A percentile compares a stretch with the other conserved stretches of the same genome.
These are phyloP conservation scores for Odontarrhena argentea DNA, from an alignment of 345 rosid species.

Conservation along the genomic window DNA sequence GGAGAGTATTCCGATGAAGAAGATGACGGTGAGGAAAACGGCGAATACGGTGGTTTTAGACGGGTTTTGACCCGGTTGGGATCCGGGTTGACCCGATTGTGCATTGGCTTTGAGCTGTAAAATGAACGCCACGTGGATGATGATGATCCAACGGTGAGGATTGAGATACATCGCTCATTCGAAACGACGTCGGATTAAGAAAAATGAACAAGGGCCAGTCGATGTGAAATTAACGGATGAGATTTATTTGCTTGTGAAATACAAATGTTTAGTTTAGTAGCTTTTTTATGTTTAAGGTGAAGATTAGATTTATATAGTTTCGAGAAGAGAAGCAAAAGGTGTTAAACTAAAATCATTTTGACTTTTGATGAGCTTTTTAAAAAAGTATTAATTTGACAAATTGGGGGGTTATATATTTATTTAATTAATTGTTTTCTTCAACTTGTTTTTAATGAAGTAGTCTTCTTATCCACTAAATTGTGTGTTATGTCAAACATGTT, in stretches of 20 bases:
- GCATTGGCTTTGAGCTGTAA: constrained; percentile 9
- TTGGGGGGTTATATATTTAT: not conserved
- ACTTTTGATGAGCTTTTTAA: not conserved
- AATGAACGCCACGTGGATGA: constrained; percentile 34
- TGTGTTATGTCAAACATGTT: constrained; percentile 20
- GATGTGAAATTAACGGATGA: not conserved
- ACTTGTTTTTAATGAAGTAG: constrained; percentile 17
- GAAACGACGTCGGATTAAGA: constrained; percentile 6
- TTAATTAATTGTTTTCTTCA: not conserved
- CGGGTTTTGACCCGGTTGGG: constrained; percentile 21
- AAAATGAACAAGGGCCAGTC: not conserved
- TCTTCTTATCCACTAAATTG: constrained; percentile 11
- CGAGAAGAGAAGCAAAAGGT: constrained; percentile 9
- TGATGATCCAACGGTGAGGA: constrained; percentile 25
- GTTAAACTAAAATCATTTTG: not conserved
- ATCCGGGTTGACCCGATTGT: constrained; percentile 5
- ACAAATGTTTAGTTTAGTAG: not conserved
- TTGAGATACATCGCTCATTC: constrained; percentile 24
- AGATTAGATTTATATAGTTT: constrained; percentile 12
- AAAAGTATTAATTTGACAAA: not conserved
- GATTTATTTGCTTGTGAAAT: not conserved
- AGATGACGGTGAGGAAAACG: constrained; percentile 33
- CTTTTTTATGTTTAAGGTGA: not conserved
- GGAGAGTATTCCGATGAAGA: constrained; percentile 36
- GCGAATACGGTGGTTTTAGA: constrained; percentile 34